Base-by-base conservation (phyloP, 1,139 yeast species). In the Blastobotrys ciferrii region DNA sequence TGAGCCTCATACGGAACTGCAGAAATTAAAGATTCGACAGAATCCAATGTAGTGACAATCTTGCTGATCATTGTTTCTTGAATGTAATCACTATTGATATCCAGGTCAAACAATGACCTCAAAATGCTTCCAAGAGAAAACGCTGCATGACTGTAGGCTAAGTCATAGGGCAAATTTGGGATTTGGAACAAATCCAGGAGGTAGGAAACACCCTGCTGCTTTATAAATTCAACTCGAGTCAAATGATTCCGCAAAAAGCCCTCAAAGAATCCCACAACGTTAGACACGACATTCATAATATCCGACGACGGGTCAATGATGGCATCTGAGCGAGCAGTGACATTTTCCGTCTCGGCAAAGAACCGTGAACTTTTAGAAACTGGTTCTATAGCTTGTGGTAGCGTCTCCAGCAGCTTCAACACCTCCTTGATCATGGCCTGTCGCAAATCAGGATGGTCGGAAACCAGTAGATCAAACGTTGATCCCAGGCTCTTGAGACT, bases 401-500 rank as follows among this genome's bases (percentile, higher is more conserved):
- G 64, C 12, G 68, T 68, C 20, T 73, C 66, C 0, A 86, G 70
- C 25, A 85, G 58, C 1, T 64, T 60, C 9, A 75, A 68, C 31
- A 84, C 71, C 48, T 81, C 79, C 4, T 71, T 66, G 46, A 80
- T 68, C 32, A 91, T 80, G 0, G 69, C 62, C 0, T 85, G 82
- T 48, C 86, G 81, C 51, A 89, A 72, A 1, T 76, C 77, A 1
- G 95, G 84, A 59, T 87, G 87, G 63, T 91, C 97, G 58, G 96
- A 77, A 5, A 88, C 83, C 45, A 91, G 70, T 57, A 87, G 95
- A 61, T 91, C 96, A 58, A 89, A 75, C 0, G 86, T 76, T 32
- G 78, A 72, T 0, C 96, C 96, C 25, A 87, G 64, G 69, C 74
- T 17, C 73, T 73, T 12, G 77, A 73, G 58, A 72, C 74, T 53